Percentiles rank a stretch among this genome's conserved stretches.
These are phyloP conservation scores for Halophytophthora polymorphica DNA, from an alignment of 352 stramenopile species.

Conservation along the genomic window DNA sequence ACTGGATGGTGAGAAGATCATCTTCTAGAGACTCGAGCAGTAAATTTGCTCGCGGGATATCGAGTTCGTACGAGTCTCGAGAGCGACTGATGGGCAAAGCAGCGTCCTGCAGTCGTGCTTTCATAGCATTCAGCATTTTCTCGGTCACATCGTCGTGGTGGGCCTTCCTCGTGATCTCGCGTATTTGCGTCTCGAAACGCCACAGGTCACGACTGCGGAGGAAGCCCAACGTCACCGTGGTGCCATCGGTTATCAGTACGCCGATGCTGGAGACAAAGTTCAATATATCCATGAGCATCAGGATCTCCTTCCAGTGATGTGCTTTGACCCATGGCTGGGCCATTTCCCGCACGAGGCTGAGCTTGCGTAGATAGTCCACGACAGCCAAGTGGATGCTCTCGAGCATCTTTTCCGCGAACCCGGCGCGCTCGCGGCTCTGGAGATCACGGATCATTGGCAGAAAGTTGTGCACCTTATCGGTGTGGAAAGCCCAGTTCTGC, in stretches of 20 bases:
- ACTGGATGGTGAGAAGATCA: constrained; percentile 57
- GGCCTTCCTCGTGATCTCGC: constrained; percentile 52
- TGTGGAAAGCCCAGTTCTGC: constrained; percentile 49
- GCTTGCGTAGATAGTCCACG: constrained; percentile 37
- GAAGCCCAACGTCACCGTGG: constrained; percentile 49
- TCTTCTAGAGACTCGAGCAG: constrained; percentile 50
- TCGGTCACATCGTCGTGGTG: constrained; percentile 56
- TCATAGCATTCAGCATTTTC: constrained; percentile 58
- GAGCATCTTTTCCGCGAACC: constrained; percentile 43
- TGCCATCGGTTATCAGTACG: constrained; percentile 47
- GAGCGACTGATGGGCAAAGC: constrained; percentile 39
- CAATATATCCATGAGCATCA: constrained; percentile 41
- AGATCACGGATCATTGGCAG: constrained; percentile 32
- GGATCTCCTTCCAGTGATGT: constrained; percentile 61
- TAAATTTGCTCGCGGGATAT: constrained; percentile 21
- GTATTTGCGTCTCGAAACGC: constrained; percentile 54
- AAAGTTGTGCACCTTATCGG: constrained; percentile 34
- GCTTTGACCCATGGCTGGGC: constrained; percentile 47
- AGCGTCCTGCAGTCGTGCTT: constrained; percentile 34
- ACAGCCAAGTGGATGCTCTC: constrained; percentile 31
- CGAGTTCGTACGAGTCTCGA: constrained; percentile 45
- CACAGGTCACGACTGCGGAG: constrained; percentile 44
- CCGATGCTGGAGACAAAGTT: constrained; percentile 51
- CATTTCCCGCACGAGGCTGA: constrained; percentile 52
- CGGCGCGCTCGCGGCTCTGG: constrained; percentile 18